Base-by-base conservation (phyloP, 306 rosid species). In the Medicago arabica region DNA sequence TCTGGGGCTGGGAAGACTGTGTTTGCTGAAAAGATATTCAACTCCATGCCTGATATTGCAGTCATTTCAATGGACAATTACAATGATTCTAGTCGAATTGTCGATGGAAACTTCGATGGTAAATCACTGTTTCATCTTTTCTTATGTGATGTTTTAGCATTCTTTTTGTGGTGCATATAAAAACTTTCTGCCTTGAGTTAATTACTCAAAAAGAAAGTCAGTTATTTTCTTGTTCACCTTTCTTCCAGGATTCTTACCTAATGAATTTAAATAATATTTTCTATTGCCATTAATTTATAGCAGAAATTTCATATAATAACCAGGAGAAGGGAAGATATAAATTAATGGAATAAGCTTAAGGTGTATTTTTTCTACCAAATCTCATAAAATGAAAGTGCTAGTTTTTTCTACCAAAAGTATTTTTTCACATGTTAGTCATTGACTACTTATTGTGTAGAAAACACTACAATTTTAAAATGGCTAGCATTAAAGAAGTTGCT, bases 81-180 rank as follows among this genome's bases (percentile, higher is more conserved):
- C 84, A 96, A 92, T 40, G 99, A 96, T 76, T 69, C 98, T 41
- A 96, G 99, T 83, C 92, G 98, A 74, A 88, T 96, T 73, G 97
- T 96, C 69, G 99, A 96, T 82, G 98, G 99, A 41, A 96, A 96
- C 85, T 92, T 86, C 67, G 99, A 96, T 66, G 99, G 99, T 96
- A 92, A 84, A 15, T 65, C 9, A 4, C 62, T 70, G 54, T 78
- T 62, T 70, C 38, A 71, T 72, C 50, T 69, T 77, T 46, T 66
- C 66, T 72, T 57, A 44, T 49, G 16, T 65, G 49, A 80, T 75
- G 73, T 65, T 62, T 11, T 82, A 15, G 59, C 16, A 62, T 70
- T 78, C 64, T 50, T 31, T 69, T 47, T 72, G 13, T 67, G 38
- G 53, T 80, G 70, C 81, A 71, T 28, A 28, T 28, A 3, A 28